Evolutionary conservation across 2,329 filamentous ascomycete genomes (phyloP).

Genomic region (Calonectria fujianensis): DNA sequence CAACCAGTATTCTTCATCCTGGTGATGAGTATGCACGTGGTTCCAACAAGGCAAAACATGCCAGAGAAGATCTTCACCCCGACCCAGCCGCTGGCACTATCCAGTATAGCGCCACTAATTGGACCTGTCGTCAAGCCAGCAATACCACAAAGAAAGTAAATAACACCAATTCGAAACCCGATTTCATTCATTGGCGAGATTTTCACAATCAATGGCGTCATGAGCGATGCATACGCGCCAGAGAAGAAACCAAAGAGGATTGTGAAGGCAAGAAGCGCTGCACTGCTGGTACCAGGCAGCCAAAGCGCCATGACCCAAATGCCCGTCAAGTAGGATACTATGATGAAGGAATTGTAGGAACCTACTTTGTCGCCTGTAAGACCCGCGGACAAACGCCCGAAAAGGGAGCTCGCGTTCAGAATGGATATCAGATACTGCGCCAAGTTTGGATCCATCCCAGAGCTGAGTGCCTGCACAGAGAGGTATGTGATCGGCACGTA

Average conservation of each 20-base stretch:
- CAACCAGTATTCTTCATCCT: slow-evolving; percentile 32
- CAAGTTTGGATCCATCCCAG: slow-evolving; percentile 55
- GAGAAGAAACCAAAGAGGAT: slow-evolving; percentile 66
- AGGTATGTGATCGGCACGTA: slow-evolving; percentile 63
- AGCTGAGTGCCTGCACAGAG: slow-evolving; percentile 55
- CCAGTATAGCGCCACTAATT: slow-evolving; percentile 70
- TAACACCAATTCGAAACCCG: slow-evolving; percentile 59
- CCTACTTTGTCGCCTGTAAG: slow-evolving; percentile 61
- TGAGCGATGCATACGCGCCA: slow-evolving; percentile 65
- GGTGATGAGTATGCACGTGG: slow-evolving; percentile 40
- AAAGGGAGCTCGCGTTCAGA: slow-evolving; percentile 62
- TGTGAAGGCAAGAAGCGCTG: slow-evolving; percentile 61
- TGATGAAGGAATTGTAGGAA: slow-evolving; percentile 65
- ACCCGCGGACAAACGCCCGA: slow-evolving; percentile 61
- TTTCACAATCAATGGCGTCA: slow-evolving; percentile 65
- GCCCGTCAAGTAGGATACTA: slow-evolving; percentile 66
- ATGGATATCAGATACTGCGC: slow-evolving; percentile 62
- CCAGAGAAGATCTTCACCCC: slow-evolving; percentile 62
- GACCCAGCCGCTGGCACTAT: slow-evolving; percentile 54
- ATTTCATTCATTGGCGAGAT: slow-evolving; percentile 54
- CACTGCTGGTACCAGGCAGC: slow-evolving; percentile 59
- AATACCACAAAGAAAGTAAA: slow-evolving; percentile 73
- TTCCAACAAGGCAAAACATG: slow-evolving; percentile 47
- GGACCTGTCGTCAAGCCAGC: slow-evolving; percentile 75
- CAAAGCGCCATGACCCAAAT: slow-evolving; percentile 65